These are phyloP conservation scores for Andrographis paniculata DNA, from an alignment of 305 asterid species.

Conservation along the genomic window DNA sequence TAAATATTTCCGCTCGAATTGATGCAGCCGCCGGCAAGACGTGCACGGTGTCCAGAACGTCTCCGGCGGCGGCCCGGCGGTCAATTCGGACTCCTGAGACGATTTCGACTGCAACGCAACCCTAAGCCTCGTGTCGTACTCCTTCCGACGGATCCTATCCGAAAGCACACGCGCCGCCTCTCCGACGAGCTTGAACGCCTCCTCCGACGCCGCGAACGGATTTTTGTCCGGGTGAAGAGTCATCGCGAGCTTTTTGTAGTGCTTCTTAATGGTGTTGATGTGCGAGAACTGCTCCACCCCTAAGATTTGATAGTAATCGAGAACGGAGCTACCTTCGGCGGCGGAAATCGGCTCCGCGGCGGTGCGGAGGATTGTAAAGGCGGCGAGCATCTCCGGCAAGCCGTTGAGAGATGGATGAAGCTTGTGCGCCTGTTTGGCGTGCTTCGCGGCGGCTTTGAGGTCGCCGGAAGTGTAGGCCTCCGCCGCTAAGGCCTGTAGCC, in stretches of 20 bases:
- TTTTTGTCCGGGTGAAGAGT: conserved; percentile 75
- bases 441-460: conserved; percentile 52
- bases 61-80: conserved; percentile 17
- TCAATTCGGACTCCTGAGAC: conserved; percentile 23
- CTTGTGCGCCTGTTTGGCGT: conserved; percentile 59
- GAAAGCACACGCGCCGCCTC: conserved; percentile 71
- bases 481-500: conserved; percentile 57
- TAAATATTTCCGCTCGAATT: conserved; percentile 61
- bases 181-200: conserved; percentile 75
- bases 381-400: conserved; percentile 48
- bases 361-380: conserved; percentile 48
- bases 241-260: conserved; percentile 74
- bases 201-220: conserved; percentile 52
- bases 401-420: conserved; percentile 48
- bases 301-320: conserved; percentile 59
- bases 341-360: conserved; percentile 24
- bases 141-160: conserved; percentile 64
- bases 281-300: conserved; percentile 64
- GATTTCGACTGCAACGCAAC: conserved; percentile 53
- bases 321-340: conserved; percentile 14
- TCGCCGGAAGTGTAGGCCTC: conserved; percentile 39
- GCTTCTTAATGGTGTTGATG: conserved; percentile 50
- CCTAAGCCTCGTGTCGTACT: conserved; percentile 63
- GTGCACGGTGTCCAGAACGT: conserved; percentile 60
- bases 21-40: conserved; percentile 48